These are phyloP conservation scores for Trichoderma hamatum DNA, from an alignment of 2,329 filamentous ascomycete species.

Conservation along the genomic window DNA sequence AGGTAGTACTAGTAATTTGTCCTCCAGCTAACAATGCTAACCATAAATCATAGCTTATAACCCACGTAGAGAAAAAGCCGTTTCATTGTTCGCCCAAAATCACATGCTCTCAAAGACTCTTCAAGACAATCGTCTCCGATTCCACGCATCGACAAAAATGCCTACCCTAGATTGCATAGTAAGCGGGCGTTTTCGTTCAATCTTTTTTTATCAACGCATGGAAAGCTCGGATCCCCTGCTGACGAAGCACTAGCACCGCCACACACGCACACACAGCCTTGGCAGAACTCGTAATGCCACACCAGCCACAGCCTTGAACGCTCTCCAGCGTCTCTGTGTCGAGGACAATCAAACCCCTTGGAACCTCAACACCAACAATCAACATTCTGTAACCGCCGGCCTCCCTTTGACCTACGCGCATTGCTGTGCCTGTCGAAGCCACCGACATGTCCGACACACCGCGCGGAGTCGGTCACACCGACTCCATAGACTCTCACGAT, in stretches of 20 bases:
- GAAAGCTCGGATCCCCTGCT: slow-evolving; percentile 18
- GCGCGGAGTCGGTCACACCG: slow-evolving; percentile 49
- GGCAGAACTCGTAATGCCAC: slow-evolving; percentile 20
- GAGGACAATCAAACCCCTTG: slow-evolving; percentile 22
- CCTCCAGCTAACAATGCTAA: not conserved
- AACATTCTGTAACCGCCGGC: not conserved
- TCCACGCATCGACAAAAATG: not conserved
- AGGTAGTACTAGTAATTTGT: not conserved
- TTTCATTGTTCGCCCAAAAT: not conserved
- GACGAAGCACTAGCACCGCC: slow-evolving; percentile 19
- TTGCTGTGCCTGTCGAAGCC: slow-evolving; percentile 30
- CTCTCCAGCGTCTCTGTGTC: slow-evolving; percentile 18
- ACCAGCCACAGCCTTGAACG: slow-evolving; percentile 22
- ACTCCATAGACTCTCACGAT: slow-evolving; percentile 60
- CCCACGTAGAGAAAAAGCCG: not conserved
- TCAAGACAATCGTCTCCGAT: not conserved
- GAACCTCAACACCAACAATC: slow-evolving; percentile 18
- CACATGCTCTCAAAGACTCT: not conserved
- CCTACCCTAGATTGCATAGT: slow-evolving; percentile 11
- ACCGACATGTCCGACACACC: slow-evolving; percentile 53
- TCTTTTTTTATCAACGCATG: slow-evolving; percentile 10
- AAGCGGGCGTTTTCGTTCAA: not conserved
- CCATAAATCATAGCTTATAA: not conserved
- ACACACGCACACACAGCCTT: slow-evolving; percentile 7
- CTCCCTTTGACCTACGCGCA: slow-evolving; percentile 28